Evolutionary conservation across 306 rosid genomes (phyloP).

Genomic region (Medicago lupulina): DNA sequence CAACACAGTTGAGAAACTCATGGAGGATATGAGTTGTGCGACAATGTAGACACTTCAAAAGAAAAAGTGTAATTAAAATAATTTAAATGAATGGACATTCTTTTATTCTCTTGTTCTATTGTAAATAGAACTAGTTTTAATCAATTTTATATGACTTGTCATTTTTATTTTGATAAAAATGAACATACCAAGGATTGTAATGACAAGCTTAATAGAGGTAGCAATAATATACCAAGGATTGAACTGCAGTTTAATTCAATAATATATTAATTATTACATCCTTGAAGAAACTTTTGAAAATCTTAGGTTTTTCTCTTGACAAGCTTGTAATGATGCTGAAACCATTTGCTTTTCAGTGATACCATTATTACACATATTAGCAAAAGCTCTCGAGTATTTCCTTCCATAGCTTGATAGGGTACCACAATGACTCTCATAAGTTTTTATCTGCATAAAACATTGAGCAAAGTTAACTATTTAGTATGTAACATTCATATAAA

Average conservation of each 20-base stretch:
- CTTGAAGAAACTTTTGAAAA: not conserved
- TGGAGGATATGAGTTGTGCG: not conserved
- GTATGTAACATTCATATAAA: not conserved
- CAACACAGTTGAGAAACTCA: constrained; percentile 12
- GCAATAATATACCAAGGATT: not conserved
- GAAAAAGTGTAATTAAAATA: constrained; percentile 19
- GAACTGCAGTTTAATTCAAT: not conserved
- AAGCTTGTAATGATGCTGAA: constrained; percentile 48
- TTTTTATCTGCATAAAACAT: constrained; percentile 37
- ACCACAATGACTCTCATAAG: constrained; percentile 44
- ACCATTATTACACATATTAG: constrained; percentile 52
- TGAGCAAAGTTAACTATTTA: not conserved
- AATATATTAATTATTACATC: not conserved
- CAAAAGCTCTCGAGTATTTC: constrained; percentile 43
- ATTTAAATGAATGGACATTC: constrained; percentile 12
- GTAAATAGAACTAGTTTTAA: not conserved
- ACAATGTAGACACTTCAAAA: not conserved
- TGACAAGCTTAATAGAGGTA: no score
- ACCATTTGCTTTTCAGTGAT: constrained; percentile 33
- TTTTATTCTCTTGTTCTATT: constrained; percentile 1
- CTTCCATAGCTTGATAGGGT: constrained; percentile 41
- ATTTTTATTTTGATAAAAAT: not conserved
- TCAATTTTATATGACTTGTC: not conserved
- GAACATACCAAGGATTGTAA: not conserved
- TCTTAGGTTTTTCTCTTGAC: constrained; percentile 18